Evolutionary conservation across 2,329 filamentous ascomycete genomes (phyloP), one percentile per base, ranked within the genome.

Genomic region (Fusarium sp.): DNA sequence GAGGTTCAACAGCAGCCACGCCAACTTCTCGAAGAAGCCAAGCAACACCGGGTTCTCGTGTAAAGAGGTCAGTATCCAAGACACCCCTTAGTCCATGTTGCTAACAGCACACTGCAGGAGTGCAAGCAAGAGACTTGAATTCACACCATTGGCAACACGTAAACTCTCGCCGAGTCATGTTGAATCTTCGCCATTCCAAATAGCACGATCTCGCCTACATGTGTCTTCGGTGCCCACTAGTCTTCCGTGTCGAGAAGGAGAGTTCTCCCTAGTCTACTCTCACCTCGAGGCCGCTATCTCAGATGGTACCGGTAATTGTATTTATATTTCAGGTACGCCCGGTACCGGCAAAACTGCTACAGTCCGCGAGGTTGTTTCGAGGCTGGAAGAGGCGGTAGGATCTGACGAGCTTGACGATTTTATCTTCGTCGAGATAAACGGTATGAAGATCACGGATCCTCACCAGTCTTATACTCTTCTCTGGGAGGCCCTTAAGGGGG

Each of bases 371-470:
- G 96, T 98, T 2, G 92, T 99, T 18, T 89, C 92, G 7, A 92
- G 94, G 66, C 86, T 99, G 11, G 95, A 98, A 73, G 89, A 91
- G n/a, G 90, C 93, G 1, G 96, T 98, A 2, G 86, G 89, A 49
- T 90, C 91, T 10, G 96, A 99, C 76, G 95, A 98, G 80, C 86
- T 99, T 43, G 96, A 99, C 75, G 95, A 98, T 78, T 99, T 99
- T 80, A 97, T 98, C 63, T 99, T 99, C 73, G 94, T 99, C 67
- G 96, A 99, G 80, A 98, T 99, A 82, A 99, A 99, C 80, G 97
- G 96, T 72, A 98, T 99, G 96, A 99, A 99, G 83, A 94, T 99
- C 73, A 97, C 96, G 0, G 96, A 99, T 78, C 95, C 96, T 1
- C 94, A 98, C 77, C 96, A 99, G 79, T 94, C 96, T 0, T 99